phyloP scores from a whole-genome alignment of 768 basidiomycete genomes.

The Termitomyces sp. region DNA sequence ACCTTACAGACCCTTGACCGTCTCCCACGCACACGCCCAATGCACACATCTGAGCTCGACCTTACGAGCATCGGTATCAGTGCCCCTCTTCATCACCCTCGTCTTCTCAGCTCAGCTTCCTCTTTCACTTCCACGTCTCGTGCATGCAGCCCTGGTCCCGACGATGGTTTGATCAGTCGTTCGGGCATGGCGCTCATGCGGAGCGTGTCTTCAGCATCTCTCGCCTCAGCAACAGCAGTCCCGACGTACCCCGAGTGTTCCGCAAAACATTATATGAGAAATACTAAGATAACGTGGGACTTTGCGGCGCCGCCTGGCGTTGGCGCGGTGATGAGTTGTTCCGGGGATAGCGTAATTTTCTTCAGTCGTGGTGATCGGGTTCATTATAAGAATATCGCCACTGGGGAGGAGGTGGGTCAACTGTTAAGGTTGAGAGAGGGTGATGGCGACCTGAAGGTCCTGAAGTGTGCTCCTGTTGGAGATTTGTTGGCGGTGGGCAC shows the following conservation, averaged over 20 bases:
- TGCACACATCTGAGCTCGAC: background rate
- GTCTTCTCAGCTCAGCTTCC: constrained; percentile 20
- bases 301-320: background rate
- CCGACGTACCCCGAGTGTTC: constrained; percentile 31
- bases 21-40: background rate
- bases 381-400: constrained; percentile 41
- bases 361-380: constrained; percentile 53
- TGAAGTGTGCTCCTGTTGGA: constrained; percentile 18
- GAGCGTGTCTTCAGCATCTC: constrained; percentile 27
- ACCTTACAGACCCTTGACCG: background rate
- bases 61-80: background rate
- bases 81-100: constrained; percentile 3
- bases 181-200: constrained; percentile 25
- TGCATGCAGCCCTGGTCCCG: constrained; percentile 19
- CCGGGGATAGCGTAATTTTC: constrained; percentile 37
- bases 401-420: constrained; percentile 40
- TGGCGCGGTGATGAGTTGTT: constrained; percentile 35
- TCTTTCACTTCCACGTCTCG: constrained; percentile 20
- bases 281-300: constrained; percentile 6
- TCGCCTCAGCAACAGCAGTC: constrained; percentile 15
- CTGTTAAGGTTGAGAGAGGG: constrained; percentile 44
- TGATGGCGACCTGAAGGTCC: constrained; percentile 37
- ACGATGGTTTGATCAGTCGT: constrained; percentile 16
- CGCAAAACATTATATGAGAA: constrained; percentile 27
- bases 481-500: constrained; percentile 58